Base-by-base conservation (phyloP, 148 eudicot species). In the Spergularia bocconei region DNA sequence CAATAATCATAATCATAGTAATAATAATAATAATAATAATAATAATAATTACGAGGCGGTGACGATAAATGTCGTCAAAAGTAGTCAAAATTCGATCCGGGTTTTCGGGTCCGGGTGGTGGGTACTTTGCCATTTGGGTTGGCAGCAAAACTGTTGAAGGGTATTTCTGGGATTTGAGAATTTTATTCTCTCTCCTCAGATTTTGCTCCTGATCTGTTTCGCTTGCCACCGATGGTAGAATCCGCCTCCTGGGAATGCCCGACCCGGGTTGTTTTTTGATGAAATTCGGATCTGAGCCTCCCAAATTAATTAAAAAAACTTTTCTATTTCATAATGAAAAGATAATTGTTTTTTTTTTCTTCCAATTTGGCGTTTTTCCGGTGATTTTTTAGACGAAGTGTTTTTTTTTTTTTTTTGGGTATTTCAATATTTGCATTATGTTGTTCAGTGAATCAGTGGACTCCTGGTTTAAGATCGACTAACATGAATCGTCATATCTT, bases 231-330 rank as follows among this genome's bases (percentile, higher is more conserved):
- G 52, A 52, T 48, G 54, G 19, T 19, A 16, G 17, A 19, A 39
- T 48, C 25, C 39, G 6, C 38, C 4, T 20, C 8, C 54, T 58
- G 2, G 5, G 25, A 8, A 58, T 20, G 55, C 61, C 2, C 67
- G 39, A 23, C 39, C 10, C 14, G 9, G 7, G n/a, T 23, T 58
- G 20, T 11, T 65, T 33, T 21, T 23, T 69, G 70, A 69, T 59
- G 48, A 59, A 44, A 66, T 68, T 47, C 57, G 25, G 47, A 68
- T 76, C 73, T 76, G 74, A 76, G 79, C 79, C 79, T 60, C 79
- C 48, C 53, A 6, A 4, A 41, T 21, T 1, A 6, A 0, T 13
- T 4, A 8, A 7, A 19, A 48, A 19, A 47, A 8, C 1, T 0
- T 65, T 5, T 11, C 69, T 38, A 11, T 15, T 15, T 5, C 2